phyloP scores from a whole-genome alignment of 2,329 filamentous ascomycete species.

The Penicillium thymicola region DNA sequence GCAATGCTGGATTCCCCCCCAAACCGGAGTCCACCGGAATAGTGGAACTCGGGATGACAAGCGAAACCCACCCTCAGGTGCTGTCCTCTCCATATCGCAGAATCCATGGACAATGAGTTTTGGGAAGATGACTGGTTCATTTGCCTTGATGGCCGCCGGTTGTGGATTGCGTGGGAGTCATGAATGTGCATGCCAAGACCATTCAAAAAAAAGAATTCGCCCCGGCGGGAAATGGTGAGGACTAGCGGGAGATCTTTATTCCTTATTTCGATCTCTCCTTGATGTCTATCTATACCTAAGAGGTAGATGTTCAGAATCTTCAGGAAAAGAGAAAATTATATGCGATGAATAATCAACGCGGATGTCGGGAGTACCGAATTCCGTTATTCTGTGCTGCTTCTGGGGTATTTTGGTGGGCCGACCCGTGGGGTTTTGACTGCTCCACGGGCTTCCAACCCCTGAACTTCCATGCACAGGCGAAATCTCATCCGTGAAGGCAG shows the following conservation, averaged over 20 bases:
- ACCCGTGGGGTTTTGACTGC: neutral
- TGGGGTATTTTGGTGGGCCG: conserved; percentile 3
- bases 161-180: conserved; percentile 12
- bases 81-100: neutral
- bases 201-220: neutral
- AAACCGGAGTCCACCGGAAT: neutral
- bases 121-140: neutral
- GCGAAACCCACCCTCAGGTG: neutral
- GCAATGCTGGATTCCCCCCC: neutral
- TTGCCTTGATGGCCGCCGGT: conserved; percentile 10
- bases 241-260: conserved; percentile 4
- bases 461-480: neutral
- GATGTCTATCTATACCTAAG: neutral
- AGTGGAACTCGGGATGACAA: neutral
- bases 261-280: neutral
- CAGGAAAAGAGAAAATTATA: neutral
- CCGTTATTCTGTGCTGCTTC: neutral
- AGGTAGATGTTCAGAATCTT: neutral
- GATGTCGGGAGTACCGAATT: conserved; percentile 11
- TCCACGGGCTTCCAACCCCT: neutral
- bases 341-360: conserved; percentile 1
- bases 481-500: neutral
- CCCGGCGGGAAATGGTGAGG: conserved; percentile 1
- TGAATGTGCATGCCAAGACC: conserved; percentile 20
- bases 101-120: conserved; percentile 3